Evolutionary conservation across 163 green algal species (phyloP).

Genomic region (Scenedesmus sp.): DNA sequence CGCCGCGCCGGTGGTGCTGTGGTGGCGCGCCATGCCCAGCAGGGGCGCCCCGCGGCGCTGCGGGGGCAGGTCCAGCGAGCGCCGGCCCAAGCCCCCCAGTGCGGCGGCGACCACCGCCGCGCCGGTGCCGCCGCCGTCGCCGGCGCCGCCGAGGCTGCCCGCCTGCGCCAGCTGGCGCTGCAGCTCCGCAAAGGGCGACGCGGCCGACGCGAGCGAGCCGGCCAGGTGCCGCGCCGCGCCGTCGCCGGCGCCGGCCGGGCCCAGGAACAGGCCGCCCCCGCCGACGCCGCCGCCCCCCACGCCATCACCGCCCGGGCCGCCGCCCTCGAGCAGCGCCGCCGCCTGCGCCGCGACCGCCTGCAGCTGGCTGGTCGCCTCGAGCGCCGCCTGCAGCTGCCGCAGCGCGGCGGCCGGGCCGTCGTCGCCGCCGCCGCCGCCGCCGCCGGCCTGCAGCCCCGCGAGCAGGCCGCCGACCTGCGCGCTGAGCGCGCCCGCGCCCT

Average conservation of each 20-base stretch:
- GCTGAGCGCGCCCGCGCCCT: neutral
- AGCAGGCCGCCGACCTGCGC: neutral
- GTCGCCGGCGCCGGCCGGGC: neutral
- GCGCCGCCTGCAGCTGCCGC: constrained; percentile 1
- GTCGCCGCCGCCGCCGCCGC: neutral
- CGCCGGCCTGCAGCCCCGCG: neutral
- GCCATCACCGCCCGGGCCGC: neutral
- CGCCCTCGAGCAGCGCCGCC: neutral
- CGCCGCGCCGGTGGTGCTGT: too few species aligned
- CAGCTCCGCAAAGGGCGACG: too few species aligned
- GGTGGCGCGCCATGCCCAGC: too few species aligned
- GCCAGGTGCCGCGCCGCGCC: too few species aligned
- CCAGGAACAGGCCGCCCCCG: neutral
- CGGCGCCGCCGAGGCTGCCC: neutral
- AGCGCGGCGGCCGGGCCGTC: neutral
- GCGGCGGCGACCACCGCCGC: neutral
- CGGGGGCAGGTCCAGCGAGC: neutral
- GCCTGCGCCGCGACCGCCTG: neutral
- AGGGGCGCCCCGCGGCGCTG: too few species aligned
- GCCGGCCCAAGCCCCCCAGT: neutral
- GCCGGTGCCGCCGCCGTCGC: neutral
- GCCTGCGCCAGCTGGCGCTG: neutral
- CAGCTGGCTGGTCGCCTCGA: constrained; percentile 19
- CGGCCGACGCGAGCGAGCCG: too few species aligned
- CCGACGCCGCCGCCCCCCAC: neutral